Conservation (phyloP, 257 asterid genomes). For the Capsicum chinense region DNA sequence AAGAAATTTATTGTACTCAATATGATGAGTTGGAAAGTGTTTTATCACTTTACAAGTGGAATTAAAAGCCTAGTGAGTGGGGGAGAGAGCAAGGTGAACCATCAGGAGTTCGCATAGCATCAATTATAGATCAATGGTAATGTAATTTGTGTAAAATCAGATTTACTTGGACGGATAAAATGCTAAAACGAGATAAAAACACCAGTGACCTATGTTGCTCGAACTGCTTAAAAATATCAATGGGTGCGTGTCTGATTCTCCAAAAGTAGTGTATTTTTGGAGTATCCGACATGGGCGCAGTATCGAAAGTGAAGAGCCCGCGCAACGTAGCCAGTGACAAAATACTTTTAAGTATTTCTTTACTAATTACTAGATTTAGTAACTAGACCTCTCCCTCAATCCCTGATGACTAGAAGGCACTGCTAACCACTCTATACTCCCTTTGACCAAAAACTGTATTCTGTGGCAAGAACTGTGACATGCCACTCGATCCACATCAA, state of each 20-base stretch:
- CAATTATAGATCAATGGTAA: background rate
- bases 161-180: constrained; percentile 1
- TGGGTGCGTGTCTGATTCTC: too few species aligned
- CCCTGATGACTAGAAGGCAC: constrained; percentile 12
- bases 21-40: background rate
- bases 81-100: background rate
- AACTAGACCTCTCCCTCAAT: constrained; percentile 12
- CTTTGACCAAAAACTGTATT: background rate
- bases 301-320: too few species aligned
- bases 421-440: background rate
- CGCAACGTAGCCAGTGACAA: too few species aligned
- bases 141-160: background rate
- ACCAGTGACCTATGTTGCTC: background rate
- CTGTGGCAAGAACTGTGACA: background rate
- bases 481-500: background rate
- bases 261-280: too few species aligned
- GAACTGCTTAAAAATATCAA: too few species aligned
- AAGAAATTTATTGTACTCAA: background rate
- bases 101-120: constrained; percentile 10
- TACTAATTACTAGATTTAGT: background rate
- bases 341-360: background rate
- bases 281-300: too few species aligned
- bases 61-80: constrained; percentile 5
- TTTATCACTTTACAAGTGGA: background rate
- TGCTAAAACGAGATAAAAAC: background rate